Base-by-base conservation (phyloP, 805 yeast species). In the Hyphopichia homilentoma region DNA sequence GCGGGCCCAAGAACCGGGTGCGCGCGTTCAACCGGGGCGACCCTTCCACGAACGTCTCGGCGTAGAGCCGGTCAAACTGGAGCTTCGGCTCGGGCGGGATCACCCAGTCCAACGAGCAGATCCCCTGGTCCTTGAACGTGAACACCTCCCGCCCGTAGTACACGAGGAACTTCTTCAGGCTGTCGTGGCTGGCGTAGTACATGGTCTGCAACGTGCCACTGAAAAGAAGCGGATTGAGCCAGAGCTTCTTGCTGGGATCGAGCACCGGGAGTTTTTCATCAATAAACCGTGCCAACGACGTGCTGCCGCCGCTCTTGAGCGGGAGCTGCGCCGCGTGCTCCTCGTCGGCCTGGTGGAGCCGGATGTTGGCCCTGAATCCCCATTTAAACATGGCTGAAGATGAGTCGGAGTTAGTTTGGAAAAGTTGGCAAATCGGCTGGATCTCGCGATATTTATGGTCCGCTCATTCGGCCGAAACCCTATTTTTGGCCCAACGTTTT, bases 121-220 rank as follows among this genome's bases (percentile, higher is more conserved):
- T 68, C 5, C 90, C 90, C 7, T 81, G 82, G 48, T 87, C 95
- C 4, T 65, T 50, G 35, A 73, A 73, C 21, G 54, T 55, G 27
- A 77, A 61, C 7, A 82, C 49, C 45, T 83, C 76, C 46, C 96
- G 70, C 2, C 94, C 95, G 43, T 87, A 89, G 54, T 77, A 77
- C 2, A 84, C 73, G 26, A 61, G 46, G 45, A 80, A 81, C 18
- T 57, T 55, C 25, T 63, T 60, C n/a, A 75, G 63, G 36, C 72
- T 71, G 35, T 70, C 69, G 23, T 77, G 74, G 15, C 68, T 57
- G 2, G 81, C 73, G 28, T 89, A 76, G 48, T 76, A 79, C 52
- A 82, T 50, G 2, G 96, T 87, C 57, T 89, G 96, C 17, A 85
- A 57, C 35, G 81, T 72, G 16, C 96, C 96, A 38, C 78, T 78